A percentile compares a stretch with the other conserved stretches of the same genome.
These are phyloP conservation scores for Globisporangium canariense DNA, from an alignment of 352 stramenopile species.

Conservation along the genomic window DNA sequence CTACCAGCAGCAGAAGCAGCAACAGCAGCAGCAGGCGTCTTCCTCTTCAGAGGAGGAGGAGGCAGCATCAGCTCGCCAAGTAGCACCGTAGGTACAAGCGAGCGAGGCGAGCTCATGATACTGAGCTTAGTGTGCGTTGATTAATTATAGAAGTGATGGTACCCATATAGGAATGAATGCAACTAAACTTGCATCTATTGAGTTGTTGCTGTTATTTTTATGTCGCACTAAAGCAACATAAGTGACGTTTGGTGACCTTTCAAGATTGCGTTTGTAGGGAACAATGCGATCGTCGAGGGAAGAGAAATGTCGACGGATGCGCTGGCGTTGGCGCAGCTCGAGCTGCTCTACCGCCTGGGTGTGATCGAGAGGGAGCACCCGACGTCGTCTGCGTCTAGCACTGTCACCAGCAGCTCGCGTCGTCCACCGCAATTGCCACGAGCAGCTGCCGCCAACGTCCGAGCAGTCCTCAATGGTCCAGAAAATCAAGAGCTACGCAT, in stretches of 20 bases:
- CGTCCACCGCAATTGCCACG: not conserved
- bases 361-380: conserved; percentile 31
- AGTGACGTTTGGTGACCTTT: not conserved
- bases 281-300: not conserved
- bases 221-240: not conserved
- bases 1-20: too few species aligned
- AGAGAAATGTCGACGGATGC: conserved; percentile 13
- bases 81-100: not conserved
- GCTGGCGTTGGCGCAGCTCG: conserved; percentile 39
- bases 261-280: not conserved
- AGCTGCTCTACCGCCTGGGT: conserved; percentile 46
- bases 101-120: not conserved
- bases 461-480: not conserved
- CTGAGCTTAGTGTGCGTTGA: not conserved
- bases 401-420: not conserved
- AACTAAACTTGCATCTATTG: not conserved
- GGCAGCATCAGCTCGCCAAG: not conserved
- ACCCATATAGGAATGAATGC: not conserved
- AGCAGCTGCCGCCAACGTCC: too few species aligned
- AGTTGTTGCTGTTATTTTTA: not conserved
- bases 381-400: not conserved
- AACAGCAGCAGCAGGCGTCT: conserved; percentile 12
- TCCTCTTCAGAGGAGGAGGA: not conserved
- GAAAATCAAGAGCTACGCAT: not conserved
- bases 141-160: not conserved